Evolutionary conservation across 2,329 filamentous ascomycete species (phyloP), one percentile per base, ranked within the genome.

Genomic region (Trichothecium roseum): DNA sequence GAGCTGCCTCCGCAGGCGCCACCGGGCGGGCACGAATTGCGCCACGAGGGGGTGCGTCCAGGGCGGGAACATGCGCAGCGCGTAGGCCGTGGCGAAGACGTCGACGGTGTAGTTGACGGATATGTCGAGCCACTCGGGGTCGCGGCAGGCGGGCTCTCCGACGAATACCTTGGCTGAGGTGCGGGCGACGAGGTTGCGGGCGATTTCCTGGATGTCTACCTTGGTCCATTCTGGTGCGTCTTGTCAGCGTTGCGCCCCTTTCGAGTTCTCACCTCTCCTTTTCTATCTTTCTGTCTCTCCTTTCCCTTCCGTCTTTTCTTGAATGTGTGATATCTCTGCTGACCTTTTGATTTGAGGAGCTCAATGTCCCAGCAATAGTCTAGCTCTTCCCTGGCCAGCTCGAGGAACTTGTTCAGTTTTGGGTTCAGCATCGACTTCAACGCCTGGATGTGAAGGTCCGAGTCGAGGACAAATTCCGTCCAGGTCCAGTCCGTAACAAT

Each of bases 271-370:
- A n/a, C n/a, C n/a, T n/a, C n/a, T n/a, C n/a, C n/a, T n/a, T n/a
- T n/a, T n/a, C n/a, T n/a, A n/a, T n/a, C n/a, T n/a, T n/a, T n/a
- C 42, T 87, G 72, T 62, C 81, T 20, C 18, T 69, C 37, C 62
- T 81, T 2, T 81, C 80, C 44, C 58, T 81, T 0, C 60, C 81
- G 2, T 77, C 72, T 34, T 81, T 78, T 47, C 63, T 81, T 16
- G 77, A 81, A 50, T 62, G 61, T 52, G 28, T 37, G 49, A 22
- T 8, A 10, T 26, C 18, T 27, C 12, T n/a, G n/a, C 3, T 12
- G n/a, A n/a, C n/a, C n/a, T n/a, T n/a, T n/a, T n/a, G n/a, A n/a
- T n/a, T n/a, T n/a, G n/a, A n/a, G n/a, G 20, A 10, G 20, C 20
- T 6, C 10, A 24, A 24, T 24, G 20, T 24, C 20, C 20, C 20